Percentiles rank a stretch among this genome's conserved stretches.
phyloP scores from a whole-genome alignment of 345 rosid genomes.

The Hirschfeldia incana region DNA sequence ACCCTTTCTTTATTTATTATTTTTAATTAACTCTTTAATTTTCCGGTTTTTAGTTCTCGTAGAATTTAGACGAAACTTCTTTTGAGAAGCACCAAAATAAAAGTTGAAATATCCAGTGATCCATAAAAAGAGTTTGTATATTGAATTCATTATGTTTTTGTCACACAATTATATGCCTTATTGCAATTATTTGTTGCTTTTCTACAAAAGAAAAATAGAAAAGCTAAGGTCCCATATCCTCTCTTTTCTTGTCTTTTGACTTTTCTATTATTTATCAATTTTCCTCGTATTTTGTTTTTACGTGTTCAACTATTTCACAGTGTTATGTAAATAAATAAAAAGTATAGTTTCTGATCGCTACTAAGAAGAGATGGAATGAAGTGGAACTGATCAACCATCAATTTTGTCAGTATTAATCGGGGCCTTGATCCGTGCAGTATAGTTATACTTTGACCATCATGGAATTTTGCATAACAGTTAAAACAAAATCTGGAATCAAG shows the following conservation, averaged over 20 bases:
- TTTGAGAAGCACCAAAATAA: slow-evolving; percentile 17
- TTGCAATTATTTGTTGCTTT: slow-evolving; percentile 28
- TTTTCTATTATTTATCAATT: not conserved
- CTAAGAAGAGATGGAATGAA: not conserved
- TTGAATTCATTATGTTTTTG: not conserved
- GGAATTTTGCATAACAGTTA: not conserved
- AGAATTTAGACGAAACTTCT: not conserved
- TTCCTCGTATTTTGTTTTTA: not conserved
- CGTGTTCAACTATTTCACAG: not conserved
- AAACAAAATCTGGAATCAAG: not conserved
- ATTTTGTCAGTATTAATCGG: not conserved
- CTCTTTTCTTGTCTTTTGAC: not conserved
- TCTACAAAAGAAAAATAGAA: slow-evolving; percentile 11
- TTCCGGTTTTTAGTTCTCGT: not conserved
- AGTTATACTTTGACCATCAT: not conserved
- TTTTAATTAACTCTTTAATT: not conserved
- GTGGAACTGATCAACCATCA: not conserved
- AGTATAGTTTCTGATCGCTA: not conserved
- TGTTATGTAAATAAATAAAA: not conserved
- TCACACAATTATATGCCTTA: not conserved
- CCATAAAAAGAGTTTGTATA: not conserved
- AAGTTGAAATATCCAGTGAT: not conserved
- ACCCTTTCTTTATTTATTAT: not conserved
- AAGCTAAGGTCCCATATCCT: slow-evolving; percentile 23
- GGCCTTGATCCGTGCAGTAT: not conserved